Base-by-base conservation (phyloP, 306 rosid genomes). In the Begonia peltatifolia region DNA sequence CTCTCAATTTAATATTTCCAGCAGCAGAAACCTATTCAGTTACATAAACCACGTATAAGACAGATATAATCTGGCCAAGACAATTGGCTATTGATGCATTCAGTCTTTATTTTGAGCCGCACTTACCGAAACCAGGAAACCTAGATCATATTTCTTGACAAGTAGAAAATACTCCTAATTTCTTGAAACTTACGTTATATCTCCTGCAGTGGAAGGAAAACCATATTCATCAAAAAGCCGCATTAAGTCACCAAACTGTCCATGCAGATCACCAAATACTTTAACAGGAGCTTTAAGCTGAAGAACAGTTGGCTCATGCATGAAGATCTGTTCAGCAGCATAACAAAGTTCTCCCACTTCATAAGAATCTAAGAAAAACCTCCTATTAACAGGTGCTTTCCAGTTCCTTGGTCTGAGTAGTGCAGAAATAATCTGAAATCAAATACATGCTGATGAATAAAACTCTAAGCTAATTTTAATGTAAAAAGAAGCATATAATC, bases 321-420 rank as follows among this genome's bases (percentile, higher is more conserved):
- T 86, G 74, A 92, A 92, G 66, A 92, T 81, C 76, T 92, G 99
- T 72, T 92, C 96, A 51, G 99, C 94, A 56, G 96, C 99, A 64
- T 79, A 87, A 73, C 99, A 92, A 74, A 92, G 94, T 76, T 92
- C 99, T 2, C 94, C 99, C 71, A 92, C 99, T 77, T 92, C 99
- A 69, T 92, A 92, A 65, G 99, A 81, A 79, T 92, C 99, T 71
- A 92, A 72, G 78, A 92, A 92, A 73, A 92, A 92, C 67, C 73
- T 81, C 75, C 99, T 79, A 70, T 92, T 87, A 6, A 62, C 74
- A 55, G 99, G 99, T 69, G 93, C 72, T 76, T 92, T 92, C 99
- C 99, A 92, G 79, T 83, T 87, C 62, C 94, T 80, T 67, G 99
- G 99, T 74, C 79, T 75, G 54, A 92, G 87, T 75, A 92, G 76